phyloP scores from a whole-genome alignment of 345 rosid genomes.

The Citropsis articulata region DNA sequence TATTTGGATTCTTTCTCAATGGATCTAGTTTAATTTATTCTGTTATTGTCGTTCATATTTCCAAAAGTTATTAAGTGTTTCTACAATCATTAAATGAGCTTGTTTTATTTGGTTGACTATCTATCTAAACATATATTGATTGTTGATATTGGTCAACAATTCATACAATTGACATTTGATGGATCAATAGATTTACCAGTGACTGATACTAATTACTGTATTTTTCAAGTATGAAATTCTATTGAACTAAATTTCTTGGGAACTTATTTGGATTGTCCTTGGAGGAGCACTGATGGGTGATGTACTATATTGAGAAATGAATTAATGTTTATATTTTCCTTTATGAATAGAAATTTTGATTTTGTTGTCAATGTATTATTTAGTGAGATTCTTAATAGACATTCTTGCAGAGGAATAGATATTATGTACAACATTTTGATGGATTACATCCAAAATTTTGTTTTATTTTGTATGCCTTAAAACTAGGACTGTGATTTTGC shows the following conservation, averaged over 20 bases:
- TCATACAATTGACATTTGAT: not conserved
- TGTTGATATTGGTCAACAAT: not conserved
- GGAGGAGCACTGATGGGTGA: not conserved
- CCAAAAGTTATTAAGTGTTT: not conserved
- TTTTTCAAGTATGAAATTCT: not conserved
- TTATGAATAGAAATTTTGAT: not conserved
- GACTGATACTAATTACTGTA: not conserved
- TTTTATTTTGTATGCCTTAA: not conserved
- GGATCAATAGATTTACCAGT: not conserved
- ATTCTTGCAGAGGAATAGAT: not conserved
- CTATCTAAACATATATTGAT: not conserved
- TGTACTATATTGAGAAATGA: not conserved
- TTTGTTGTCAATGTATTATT: not conserved
- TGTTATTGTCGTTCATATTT: not conserved
- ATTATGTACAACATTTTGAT: not conserved
- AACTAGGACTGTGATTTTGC: not conserved
- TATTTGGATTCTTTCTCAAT: not conserved
- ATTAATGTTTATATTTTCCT: not conserved
- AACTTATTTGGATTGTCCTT: not conserved
- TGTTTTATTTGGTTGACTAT: not conserved
- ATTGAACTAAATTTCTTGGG: not conserved
- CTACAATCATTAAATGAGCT: not conserved
- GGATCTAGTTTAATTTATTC: conserved; percentile 1
- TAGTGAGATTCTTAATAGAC: not conserved
- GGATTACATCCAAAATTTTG: too few species aligned